These are phyloP conservation scores for Cyberlindnera samutprakarnensis DNA, from an alignment of 805 yeast species.

Conservation along the genomic window DNA sequence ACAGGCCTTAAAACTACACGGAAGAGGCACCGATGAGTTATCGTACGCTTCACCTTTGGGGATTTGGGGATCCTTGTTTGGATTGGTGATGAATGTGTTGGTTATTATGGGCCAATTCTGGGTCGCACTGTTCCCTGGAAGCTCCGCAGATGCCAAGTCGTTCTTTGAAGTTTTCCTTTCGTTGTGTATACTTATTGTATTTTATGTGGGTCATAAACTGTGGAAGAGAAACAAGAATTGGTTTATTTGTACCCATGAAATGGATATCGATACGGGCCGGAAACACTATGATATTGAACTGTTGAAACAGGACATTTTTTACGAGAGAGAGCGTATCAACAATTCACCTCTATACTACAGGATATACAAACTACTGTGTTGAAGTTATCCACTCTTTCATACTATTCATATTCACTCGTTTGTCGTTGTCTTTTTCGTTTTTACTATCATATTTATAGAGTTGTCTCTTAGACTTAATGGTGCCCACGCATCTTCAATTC, in stretches of 20 bases:
- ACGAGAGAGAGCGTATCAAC: constrained; percentile 36
- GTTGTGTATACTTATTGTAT: constrained; percentile 49
- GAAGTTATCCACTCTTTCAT: no score
- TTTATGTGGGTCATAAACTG: constrained; percentile 51
- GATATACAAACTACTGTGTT: constrained; percentile 40
- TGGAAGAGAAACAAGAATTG: constrained; percentile 36
- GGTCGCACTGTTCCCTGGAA: constrained; percentile 70
- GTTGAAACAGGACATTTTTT: constrained; percentile 44
- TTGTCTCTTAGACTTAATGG: no score
- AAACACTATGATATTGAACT: constrained; percentile 48
- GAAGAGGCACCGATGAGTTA: constrained; percentile 54
- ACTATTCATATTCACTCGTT: no score
- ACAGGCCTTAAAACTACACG: constrained; percentile 55
- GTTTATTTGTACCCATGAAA: constrained; percentile 34
- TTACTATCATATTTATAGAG: no score
- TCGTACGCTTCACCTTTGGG: constrained; percentile 64
- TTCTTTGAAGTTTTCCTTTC: constrained; percentile 67
- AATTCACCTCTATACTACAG: constrained; percentile 42
- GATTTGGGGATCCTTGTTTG: constrained; percentile 56
- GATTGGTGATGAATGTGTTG: constrained; percentile 46
- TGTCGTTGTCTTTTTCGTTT: no score
- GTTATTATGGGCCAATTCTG: constrained; percentile 75
- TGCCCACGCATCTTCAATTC: no score
- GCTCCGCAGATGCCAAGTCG: constrained; percentile 38
- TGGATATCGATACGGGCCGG: constrained; percentile 30